A percentile compares a stretch with the other conserved stretches of the same genome.
Evolutionary conservation across 169 alveolate species (phyloP).

Genomic region (Plasmodium yoelii): DNA sequence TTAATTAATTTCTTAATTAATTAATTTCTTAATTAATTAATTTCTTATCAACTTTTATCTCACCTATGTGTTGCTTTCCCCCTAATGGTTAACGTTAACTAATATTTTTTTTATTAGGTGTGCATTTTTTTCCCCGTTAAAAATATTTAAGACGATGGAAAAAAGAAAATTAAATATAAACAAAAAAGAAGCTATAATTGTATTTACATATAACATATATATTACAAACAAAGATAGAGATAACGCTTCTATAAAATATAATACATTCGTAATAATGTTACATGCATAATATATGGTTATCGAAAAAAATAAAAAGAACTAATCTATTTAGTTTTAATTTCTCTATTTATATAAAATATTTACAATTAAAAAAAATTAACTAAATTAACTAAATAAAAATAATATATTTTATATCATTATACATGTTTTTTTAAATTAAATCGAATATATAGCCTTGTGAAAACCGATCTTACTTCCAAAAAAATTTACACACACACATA

Average conservation of each 20-base stretch:
- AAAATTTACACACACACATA: slow-evolving; percentile 17
- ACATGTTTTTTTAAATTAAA: slow-evolving; percentile 2
- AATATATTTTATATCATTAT: background rate
- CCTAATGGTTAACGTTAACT: background rate
- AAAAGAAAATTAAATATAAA: slow-evolving; percentile 2
- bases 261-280: background rate
- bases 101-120: background rate
- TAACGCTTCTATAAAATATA: background rate
- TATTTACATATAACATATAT: slow-evolving; percentile 2
- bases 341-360: background rate
- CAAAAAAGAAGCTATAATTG: background rate
- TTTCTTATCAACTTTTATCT: background rate
- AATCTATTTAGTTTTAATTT: background rate
- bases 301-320: background rate
- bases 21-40: too few relatives aligned
- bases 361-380: slow-evolving; percentile 7
- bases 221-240: background rate
- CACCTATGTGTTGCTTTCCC: background rate
- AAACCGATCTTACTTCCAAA: background rate
- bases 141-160: background rate
- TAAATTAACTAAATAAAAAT: slow-evolving; percentile 5
- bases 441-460: background rate
- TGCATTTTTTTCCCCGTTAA: background rate
- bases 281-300: background rate
- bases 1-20: too few relatives aligned